Evolutionary conservation across 768 basidiomycete genomes (phyloP), one percentile per base, ranked within the genome.

Genomic region (Hericium coralloides): DNA sequence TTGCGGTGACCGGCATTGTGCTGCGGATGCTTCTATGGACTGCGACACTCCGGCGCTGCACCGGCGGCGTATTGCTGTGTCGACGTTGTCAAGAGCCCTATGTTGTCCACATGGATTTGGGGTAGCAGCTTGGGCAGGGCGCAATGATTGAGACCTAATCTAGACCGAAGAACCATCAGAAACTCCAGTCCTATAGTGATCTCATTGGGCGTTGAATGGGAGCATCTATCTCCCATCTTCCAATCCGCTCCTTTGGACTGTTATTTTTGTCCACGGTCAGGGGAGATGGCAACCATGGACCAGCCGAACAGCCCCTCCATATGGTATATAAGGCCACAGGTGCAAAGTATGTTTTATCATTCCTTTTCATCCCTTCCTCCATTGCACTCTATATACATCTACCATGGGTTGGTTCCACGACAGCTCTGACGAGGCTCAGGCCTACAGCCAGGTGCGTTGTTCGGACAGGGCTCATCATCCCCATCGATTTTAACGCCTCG

Each of bases 381-480:
- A 45, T 45, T 20, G 18, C 43, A 7, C 7, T 31, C 18, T 43
- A 43, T 15, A 10, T 45, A 45, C 43, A 45, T 54, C 55, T 17
- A 66, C 62, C 36, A 76, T 79, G 77, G 75, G 75, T 60, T 76
- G 68, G 68, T 78, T 77, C 68, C 48, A 49, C 62, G 50, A 69
- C 59, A 69, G 74, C 49, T 75, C 77, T 49, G 69, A 76, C 23
- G 67, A 77, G 63, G 72, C 72, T 58, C 56, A 70, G 15, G 72
- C 76, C 56, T 76, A 78, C 64, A 60, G 74, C 55, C 57, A 73
- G 68, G 78, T 78, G 43, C 23, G 67, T 59, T 25, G 17, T 15
- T 6, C 15, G 10, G 18, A 4, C 22, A 17, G 4, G 49, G 45
- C 45, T 38, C 22, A 18, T 7, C 6, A 2, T 38, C 51, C 15